Percentiles rank a stretch among this genome's conserved stretches.
These are phyloP conservation scores for Quercus agrifolia DNA, from an alignment of 306 rosid species.

Conservation along the genomic window DNA sequence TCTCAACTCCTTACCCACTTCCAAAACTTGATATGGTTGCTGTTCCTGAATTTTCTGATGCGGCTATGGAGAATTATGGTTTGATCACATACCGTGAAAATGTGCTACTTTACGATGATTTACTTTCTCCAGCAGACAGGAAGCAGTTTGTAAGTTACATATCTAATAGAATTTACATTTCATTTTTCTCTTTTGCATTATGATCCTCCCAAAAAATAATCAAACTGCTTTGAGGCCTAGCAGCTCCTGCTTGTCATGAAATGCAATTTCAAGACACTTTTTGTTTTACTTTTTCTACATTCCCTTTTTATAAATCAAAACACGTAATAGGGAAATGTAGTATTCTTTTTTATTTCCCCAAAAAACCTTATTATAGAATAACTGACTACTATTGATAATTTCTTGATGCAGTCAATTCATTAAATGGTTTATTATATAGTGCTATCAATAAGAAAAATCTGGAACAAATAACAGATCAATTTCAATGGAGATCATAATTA, in stretches of 20 bases:
- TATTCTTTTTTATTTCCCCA: too few species aligned
- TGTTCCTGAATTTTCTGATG: slow-evolving; percentile 52
- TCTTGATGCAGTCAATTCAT: background rate
- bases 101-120: slow-evolving; percentile 43
- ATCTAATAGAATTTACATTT: background rate
- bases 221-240: too few species aligned
- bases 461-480: background rate
- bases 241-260: background rate
- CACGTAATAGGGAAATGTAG: background rate
- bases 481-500: background rate
- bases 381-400: background rate
- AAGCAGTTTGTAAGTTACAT: slow-evolving; percentile 45
- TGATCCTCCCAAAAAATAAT: too few species aligned
- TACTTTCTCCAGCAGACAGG: slow-evolving; percentile 35
- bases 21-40: slow-evolving; percentile 69
- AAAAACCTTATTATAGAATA: too few species aligned
- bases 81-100: slow-evolving; percentile 46
- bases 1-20: slow-evolving; percentile 45
- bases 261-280: background rate
- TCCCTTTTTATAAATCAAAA: background rate
- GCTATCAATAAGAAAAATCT: background rate
- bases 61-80: slow-evolving; percentile 76
- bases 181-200: background rate
- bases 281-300: background rate
- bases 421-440: background rate